Base-by-base conservation (phyloP, 2,329 filamentous ascomycete genomes). In the Pyricularia sp. region DNA sequence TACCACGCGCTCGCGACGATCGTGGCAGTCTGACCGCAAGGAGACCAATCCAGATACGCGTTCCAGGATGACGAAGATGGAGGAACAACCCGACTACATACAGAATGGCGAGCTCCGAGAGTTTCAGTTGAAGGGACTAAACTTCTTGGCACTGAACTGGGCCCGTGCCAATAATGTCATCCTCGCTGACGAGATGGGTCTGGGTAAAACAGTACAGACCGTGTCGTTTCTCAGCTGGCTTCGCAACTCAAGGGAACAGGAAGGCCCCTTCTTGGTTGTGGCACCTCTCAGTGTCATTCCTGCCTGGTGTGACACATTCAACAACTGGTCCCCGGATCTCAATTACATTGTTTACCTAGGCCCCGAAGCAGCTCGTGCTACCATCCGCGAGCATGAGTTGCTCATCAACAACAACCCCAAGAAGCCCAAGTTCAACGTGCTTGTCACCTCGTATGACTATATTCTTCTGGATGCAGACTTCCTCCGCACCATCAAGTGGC, bases 271-370 rank as follows among this genome's bases (percentile, higher is more conserved):
- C 76, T 88, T 99, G 63, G 94, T 98, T 70, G 93, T 98, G n/a
- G 95, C 97, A 9, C 95, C 95, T 31, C 85, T 99, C 28, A 98
- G 94, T 70, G 97, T 97, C 65, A 97, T 99, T 81, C 94, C 95
- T 7, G 93, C 95, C 2, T 99, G 95, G 95, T 95, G 93, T 64
- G 95, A 99, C 76, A 99, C 95, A 0, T 97, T 99, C 79, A 95
- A 97, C 78, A 85, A 91, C 72, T 99, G 95, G 95, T 90, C 95
- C 2, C 95, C 95, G 0, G 94, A 98, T 76, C 81, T 98, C 71
- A 98, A 99, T 79, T 98, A 97, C 78, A 92, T 99, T 69, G 92
- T 97, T 68, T 99, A 99, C 79, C 92, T 94, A 68, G 95, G 96
- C 67, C 94, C 93, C 68, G 91, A 95, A 77, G 87, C 90, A 42